phyloP scores from a whole-genome alignment of 176 grass and related monocot genomes.

The Oryza brachyantha region DNA sequence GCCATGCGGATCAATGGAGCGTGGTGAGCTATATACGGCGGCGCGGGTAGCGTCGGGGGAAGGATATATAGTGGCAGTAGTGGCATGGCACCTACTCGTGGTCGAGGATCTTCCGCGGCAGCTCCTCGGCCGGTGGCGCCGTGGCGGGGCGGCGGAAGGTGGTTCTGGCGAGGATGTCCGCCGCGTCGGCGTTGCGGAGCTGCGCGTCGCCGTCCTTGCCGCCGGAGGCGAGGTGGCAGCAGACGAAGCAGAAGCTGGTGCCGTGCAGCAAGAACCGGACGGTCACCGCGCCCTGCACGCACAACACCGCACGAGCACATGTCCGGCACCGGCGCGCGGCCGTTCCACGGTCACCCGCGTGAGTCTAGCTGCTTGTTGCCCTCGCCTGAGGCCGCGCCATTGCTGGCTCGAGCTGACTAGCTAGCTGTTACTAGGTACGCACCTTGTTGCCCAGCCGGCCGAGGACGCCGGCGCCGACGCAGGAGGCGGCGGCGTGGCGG shows the following conservation, averaged over 20 bases:
- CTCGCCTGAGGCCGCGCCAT: background rate
- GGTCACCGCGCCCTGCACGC: conserved; percentile 74
- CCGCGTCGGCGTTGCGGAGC: conserved; percentile 57
- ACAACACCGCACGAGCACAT: too few species aligned
- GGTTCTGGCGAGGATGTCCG: conserved; percentile 51
- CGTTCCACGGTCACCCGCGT: background rate
- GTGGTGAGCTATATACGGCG: too few species aligned
- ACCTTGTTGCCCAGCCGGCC: conserved; percentile 86
- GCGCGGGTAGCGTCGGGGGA: too few species aligned
- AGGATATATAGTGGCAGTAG: too few species aligned
- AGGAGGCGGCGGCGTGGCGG: conserved; percentile 37
- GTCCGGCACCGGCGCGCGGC: background rate
- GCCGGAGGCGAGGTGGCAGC: conserved; percentile 86
- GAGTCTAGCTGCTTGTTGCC: background rate
- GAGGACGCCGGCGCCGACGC: conserved; percentile 67
- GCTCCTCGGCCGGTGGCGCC: background rate
- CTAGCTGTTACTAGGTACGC: background rate
- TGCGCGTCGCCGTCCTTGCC: conserved; percentile 46
- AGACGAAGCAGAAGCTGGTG: conserved; percentile 90
- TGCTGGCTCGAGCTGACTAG: background rate
- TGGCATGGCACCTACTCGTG: conserved; percentile 89
- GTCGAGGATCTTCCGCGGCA: conserved; percentile 62
- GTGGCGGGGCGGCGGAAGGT: conserved; percentile 27
- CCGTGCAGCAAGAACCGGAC: conserved; percentile 68
- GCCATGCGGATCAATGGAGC: too few species aligned